phyloP scores from a whole-genome alignment of 164 flowering plant species.

The Berberis vulgaris region DNA sequence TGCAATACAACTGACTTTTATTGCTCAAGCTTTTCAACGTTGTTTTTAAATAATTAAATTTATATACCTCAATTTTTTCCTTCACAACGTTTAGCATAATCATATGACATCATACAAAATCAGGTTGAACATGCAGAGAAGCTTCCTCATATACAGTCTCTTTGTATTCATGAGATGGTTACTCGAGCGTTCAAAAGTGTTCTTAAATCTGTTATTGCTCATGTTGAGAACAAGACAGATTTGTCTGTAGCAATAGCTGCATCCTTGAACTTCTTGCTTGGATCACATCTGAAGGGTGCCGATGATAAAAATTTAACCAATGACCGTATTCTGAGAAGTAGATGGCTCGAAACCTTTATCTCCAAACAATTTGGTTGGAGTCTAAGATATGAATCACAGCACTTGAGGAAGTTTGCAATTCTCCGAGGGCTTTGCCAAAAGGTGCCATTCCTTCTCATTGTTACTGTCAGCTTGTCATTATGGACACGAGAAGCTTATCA shows the following conservation, averaged over 20 bases:
- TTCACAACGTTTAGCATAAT: background rate
- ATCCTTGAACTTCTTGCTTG: constrained; percentile 65
- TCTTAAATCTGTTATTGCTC: constrained; percentile 56
- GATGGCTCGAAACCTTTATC: constrained; percentile 54
- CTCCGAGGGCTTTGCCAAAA: constrained; percentile 87
- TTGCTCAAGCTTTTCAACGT: too few relatives aligned
- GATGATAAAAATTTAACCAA: constrained; percentile 17
- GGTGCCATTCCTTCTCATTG: constrained; percentile 26
- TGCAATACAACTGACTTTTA: too few relatives aligned
- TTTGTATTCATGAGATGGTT: constrained; percentile 96
- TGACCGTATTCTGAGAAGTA: constrained; percentile 39
- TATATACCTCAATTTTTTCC: background rate
- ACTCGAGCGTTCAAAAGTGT: constrained; percentile 87
- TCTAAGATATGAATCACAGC: constrained; percentile 52
- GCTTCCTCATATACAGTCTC: constrained; percentile 90
- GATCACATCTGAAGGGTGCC: constrained; percentile 25
- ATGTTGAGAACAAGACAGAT: constrained; percentile 36
- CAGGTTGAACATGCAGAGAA: constrained; percentile 88
- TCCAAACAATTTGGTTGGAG: constrained; percentile 60
- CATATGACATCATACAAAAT: constrained; percentile 1
- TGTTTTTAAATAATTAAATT: too few relatives aligned
- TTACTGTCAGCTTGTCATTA: too few relatives aligned
- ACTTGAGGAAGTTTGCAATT: constrained; percentile 69
- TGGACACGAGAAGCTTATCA: background rate
- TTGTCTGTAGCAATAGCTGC: constrained; percentile 62